Evolutionary conservation across 768 basidiomycete genomes (phyloP).

Genomic region (Cubamyces sp.): DNA sequence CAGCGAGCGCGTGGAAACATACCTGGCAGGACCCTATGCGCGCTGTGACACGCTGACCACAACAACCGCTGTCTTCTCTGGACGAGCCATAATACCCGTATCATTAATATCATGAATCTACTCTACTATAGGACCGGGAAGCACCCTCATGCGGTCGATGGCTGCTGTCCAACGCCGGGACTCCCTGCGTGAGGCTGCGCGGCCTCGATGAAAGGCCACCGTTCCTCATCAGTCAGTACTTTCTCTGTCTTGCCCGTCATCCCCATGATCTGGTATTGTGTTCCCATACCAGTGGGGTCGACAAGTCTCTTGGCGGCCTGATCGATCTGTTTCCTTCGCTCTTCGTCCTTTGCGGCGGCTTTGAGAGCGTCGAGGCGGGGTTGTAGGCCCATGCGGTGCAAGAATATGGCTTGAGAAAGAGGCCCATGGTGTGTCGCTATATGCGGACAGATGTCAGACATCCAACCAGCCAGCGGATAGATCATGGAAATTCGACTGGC

Average conservation of each 20-base stretch:
- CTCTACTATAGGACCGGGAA: too few relatives aligned
- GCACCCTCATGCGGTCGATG: not conserved
- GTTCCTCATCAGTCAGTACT: constrained; percentile 23
- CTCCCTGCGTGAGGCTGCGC: not conserved
- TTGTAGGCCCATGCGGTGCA: constrained; percentile 75
- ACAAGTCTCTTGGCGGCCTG: constrained; percentile 72
- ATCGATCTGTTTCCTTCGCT: constrained; percentile 55
- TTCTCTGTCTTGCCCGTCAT: constrained; percentile 37
- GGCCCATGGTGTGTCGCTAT: constrained; percentile 63
- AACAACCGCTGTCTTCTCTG: too few relatives aligned
- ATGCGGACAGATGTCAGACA: not conserved
- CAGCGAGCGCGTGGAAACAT: too few relatives aligned
- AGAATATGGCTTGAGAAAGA: constrained; percentile 75
- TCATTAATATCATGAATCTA: not conserved
- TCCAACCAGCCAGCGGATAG: not conserved
- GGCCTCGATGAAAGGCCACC: constrained; percentile 30
- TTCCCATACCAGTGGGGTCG: constrained; percentile 84
- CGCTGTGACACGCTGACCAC: too few relatives aligned
- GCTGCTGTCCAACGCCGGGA: not conserved
- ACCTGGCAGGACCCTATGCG: too few relatives aligned
- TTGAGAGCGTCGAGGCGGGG: constrained; percentile 67
- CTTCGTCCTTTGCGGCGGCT: constrained; percentile 50
- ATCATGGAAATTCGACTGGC: constrained; percentile 42
- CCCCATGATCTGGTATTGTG: constrained; percentile 82
- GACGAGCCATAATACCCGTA: too few relatives aligned